Evolutionary conservation across 1,139 yeast genomes (phyloP), one percentile per base, ranked within the genome.

Genomic region (Kazachstania sp.): DNA sequence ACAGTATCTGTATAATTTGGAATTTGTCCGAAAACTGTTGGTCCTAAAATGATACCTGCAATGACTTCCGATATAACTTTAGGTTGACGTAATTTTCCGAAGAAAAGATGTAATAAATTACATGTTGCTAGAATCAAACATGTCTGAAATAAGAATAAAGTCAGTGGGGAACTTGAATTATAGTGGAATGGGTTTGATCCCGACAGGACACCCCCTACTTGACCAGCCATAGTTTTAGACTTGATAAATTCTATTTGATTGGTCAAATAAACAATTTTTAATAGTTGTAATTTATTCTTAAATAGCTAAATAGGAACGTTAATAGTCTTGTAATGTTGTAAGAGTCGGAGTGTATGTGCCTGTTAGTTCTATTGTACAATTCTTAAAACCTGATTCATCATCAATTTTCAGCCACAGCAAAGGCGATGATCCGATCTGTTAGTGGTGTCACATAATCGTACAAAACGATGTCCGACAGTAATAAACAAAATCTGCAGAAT

Each of bases 41-140:
- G 87, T 0, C 90, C 90, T 46, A 85, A 65, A 1, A 84, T 56
- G 43, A 85, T 80, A 18, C 94, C 95, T 1, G 86, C 72, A 15
- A 84, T 71, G 46, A 84, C 92, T 59, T 84, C 94, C 5, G 88
- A 85, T 47, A 84, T 83, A 39, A 84, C 94, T 48, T 79, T 71
- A 0, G 94, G 95, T 61, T 85, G 92, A 54, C 78, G 78, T 39
- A 84, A 59, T 51, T 65, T 72, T 11, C 78, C 70, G 23, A 84
- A 65, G 0, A 88, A 86, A 43, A 71, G 67, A 57, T 83, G 81
- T 5, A 84, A 57, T 81, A 79, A 40, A 78, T 61, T 29, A 70
- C 61, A 48, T 13, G 54, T 54, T 18, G 57, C 53, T 30, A 63
- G 40, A 30, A 63, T 63, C 28, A 63, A 49, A 43, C 65, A 59